These are phyloP conservation scores for Candida mesenterica DNA, from an alignment of 1,139 yeast species.

Conservation along the genomic window DNA sequence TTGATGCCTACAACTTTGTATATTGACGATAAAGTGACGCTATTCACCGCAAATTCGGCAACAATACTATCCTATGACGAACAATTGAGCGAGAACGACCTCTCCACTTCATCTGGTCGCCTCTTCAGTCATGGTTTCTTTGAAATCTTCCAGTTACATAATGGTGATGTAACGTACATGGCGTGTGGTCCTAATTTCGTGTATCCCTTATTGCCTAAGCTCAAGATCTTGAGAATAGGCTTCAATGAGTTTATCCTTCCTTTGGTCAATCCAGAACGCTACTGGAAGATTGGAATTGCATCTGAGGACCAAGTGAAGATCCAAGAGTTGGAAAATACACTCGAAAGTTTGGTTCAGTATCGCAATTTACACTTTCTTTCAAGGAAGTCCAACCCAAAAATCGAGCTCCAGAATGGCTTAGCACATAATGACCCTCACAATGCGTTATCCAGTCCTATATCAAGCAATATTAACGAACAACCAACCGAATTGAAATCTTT, in stretches of 20 bases:
- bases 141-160: conserved; percentile 63
- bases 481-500: conserved; percentile 16
- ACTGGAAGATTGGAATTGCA: conserved; percentile 64
- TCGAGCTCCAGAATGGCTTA: too few relatives aligned
- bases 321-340: conserved; percentile 33
- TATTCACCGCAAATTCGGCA: conserved; percentile 39
- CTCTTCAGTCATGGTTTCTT: conserved; percentile 61
- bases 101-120: conserved; percentile 35
- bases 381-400: not conserved
- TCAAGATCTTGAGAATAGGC: conserved; percentile 55
- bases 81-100: conserved; percentile 20
- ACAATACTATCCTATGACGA: conserved; percentile 47
- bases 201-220: conserved; percentile 64
- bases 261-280: conserved; percentile 67
- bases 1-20: conserved; percentile 11
- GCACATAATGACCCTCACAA: too few relatives aligned
- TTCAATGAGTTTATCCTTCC: conserved; percentile 60
- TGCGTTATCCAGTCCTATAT: conserved; percentile 2
- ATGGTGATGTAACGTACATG: conserved; percentile 61
- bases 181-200: conserved; percentile 53
- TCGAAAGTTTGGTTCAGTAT: conserved; percentile 45
- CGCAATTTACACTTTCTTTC: conserved; percentile 31
- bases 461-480: conserved; percentile 12
- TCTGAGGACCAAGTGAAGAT: conserved; percentile 33
- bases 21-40: conserved; percentile 37